These are phyloP conservation scores for Mortierella claussenii DNA, from an alignment of 192 early-diverging fungal species.

Conservation along the genomic window DNA sequence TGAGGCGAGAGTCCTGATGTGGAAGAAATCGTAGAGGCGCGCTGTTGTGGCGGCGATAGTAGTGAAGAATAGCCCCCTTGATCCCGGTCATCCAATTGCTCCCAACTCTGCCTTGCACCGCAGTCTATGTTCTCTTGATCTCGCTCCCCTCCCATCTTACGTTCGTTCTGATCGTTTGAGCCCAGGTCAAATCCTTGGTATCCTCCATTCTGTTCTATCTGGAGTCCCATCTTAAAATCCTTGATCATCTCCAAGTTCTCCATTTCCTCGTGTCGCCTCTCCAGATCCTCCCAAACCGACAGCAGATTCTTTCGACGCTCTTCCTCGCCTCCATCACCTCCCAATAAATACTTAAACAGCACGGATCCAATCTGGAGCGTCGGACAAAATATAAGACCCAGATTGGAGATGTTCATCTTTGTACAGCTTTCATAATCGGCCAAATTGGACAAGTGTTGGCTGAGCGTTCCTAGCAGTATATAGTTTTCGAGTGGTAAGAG, in stretches of 20 bases:
- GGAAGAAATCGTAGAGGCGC: not conserved
- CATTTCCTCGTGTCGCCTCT: constrained; percentile 33
- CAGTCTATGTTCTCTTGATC: not conserved
- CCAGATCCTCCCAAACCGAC: constrained; percentile 28
- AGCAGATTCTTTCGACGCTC: constrained; percentile 23
- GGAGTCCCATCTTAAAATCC: constrained; percentile 34
- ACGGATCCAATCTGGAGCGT: constrained; percentile 62
- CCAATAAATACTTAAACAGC: constrained; percentile 63
- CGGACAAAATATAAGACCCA: constrained; percentile 68
- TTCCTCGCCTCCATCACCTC: constrained; percentile 36
- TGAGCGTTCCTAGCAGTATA: constrained; percentile 58
- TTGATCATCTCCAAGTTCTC: constrained; percentile 52
- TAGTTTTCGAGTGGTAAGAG: constrained; percentile 58
- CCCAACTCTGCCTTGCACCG: constrained; percentile 9
- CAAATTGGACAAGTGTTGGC: constrained; percentile 60
- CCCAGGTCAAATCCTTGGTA: not conserved
- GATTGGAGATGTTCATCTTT: constrained; percentile 66
- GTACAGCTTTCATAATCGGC: constrained; percentile 56
- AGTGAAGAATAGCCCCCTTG: constrained; percentile 1
- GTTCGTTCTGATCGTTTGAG: not conserved
- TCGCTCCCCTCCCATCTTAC: not conserved
- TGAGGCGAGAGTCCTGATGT: not conserved
- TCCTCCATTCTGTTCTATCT: constrained; percentile 20
- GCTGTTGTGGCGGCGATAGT: not conserved
- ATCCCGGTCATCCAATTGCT: constrained; percentile 15